phyloP scores from a whole-genome alignment of 1,284 basidiomycete genomes.

The Sanghuangporus baumii region DNA sequence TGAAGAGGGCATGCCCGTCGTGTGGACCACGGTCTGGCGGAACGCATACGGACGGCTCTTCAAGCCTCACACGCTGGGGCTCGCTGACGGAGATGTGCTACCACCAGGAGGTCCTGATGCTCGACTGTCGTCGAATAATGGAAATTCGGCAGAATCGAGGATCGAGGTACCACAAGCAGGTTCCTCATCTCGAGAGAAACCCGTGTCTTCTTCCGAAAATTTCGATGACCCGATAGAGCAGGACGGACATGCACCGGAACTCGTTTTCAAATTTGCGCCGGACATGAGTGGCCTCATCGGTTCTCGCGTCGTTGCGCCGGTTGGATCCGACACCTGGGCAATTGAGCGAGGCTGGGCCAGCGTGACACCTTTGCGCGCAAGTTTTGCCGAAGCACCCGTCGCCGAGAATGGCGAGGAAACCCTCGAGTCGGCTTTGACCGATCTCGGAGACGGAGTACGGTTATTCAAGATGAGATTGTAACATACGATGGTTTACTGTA shows the following conservation, averaged over 20 bases:
- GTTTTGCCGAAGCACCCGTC: conserved; percentile 57
- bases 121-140: conserved; percentile 4
- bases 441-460: background rate
- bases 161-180: conserved; percentile 19
- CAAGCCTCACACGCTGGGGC: conserved; percentile 36
- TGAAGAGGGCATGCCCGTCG: conserved; percentile 49
- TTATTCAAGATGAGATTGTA: conserved; percentile 3
- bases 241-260: conserved; percentile 29
- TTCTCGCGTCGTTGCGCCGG: conserved; percentile 51
- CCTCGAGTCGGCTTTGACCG: background rate
- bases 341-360: conserved; percentile 61
- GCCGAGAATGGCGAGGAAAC: background rate
- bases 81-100: conserved; percentile 16
- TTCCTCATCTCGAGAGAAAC: background rate
- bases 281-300: conserved; percentile 67
- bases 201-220: conserved; percentile 14
- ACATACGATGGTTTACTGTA: background rate
- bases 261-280: conserved; percentile 80
- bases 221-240: conserved; percentile 19
- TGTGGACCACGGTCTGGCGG: conserved; percentile 74
- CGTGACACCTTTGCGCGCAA: conserved; percentile 68
- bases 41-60: conserved; percentile 75
- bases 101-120: conserved; percentile 40
- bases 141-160: background rate
- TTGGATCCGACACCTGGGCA: conserved; percentile 81